Conservation (phyloP, 768 basidiomycete genomes). For the Collybia nuda region DNA sequence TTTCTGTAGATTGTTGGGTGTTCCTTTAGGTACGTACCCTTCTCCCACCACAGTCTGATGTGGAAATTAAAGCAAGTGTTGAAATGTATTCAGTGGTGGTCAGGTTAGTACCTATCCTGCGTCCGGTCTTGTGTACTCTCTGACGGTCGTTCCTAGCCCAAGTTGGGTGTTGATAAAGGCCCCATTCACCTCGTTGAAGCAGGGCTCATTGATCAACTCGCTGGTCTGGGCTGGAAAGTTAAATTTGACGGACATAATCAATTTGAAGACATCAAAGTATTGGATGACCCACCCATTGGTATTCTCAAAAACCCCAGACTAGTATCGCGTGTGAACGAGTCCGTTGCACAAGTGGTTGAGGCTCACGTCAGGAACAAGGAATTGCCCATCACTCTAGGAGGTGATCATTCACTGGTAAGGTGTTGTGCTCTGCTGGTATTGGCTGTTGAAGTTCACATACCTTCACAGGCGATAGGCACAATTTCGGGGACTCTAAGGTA, state of each 20-base stretch:
- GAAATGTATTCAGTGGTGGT: slow-evolving; percentile 47
- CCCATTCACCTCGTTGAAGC: slow-evolving; percentile 89
- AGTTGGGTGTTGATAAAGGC: slow-evolving; percentile 80
- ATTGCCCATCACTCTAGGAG: slow-evolving; percentile 89
- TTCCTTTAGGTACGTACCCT: slow-evolving; percentile 79
- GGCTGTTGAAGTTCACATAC: slow-evolving; percentile 8
- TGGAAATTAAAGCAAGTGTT: slow-evolving; percentile 3
- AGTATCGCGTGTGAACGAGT: slow-evolving; percentile 80
- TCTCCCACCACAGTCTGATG: slow-evolving; percentile 6
- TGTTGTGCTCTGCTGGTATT: slow-evolving; percentile 1
- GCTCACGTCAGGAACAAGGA: slow-evolving; percentile 74
- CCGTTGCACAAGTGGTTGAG: slow-evolving; percentile 74
- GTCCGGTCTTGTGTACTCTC: slow-evolving; percentile 1
- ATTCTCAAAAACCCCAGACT: slow-evolving; percentile 88
- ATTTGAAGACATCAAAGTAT: slow-evolving; percentile 71
- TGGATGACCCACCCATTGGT: slow-evolving; percentile 78
- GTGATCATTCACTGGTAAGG: slow-evolving; percentile 90
- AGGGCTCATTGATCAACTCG: slow-evolving; percentile 77
- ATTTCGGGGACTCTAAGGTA: slow-evolving; percentile 86
- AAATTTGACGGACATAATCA: slow-evolving; percentile 88
- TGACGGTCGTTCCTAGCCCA: slow-evolving; percentile 46
- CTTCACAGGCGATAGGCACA: slow-evolving; percentile 77
- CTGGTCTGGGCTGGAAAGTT: slow-evolving; percentile 84
- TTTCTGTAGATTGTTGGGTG: slow-evolving; percentile 80
- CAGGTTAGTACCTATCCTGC: slow-evolving; percentile 45